phyloP scores from a whole-genome alignment of 148 eudicot species.

The Chenopodium quinoa region DNA sequence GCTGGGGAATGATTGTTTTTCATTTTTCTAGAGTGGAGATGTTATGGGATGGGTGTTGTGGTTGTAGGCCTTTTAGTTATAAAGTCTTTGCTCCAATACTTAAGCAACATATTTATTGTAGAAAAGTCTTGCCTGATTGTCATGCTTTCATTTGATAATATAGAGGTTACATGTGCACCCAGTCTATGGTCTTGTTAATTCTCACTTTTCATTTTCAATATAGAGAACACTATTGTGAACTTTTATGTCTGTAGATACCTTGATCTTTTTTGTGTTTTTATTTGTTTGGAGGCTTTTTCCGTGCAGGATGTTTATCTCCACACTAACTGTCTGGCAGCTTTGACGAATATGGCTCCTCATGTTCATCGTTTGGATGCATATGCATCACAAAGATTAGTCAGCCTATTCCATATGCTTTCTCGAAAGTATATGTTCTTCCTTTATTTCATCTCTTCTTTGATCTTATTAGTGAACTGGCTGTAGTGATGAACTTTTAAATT shows the following conservation, averaged over 20 bases:
- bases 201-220: neutral
- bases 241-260: neutral
- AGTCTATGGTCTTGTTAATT: neutral
- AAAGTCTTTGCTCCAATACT: neutral
- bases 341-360: conserved; percentile 99
- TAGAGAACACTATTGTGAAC: neutral
- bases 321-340: conserved; percentile 87
- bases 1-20: neutral
- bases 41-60: neutral
- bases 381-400: conserved; percentile 91
- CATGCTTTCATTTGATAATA: neutral
- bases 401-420: conserved; percentile 86
- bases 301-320: conserved; percentile 95
- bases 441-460: neutral
- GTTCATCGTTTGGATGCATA: conserved; percentile 83
- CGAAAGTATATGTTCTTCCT: conserved; percentile 64
- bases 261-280: conserved; percentile 10
- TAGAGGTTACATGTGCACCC: neutral
- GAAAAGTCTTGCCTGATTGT: neutral
- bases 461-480: neutral
- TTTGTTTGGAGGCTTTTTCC: conserved; percentile 3
- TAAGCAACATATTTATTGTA: neutral
- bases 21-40: neutral
- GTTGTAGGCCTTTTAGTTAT: neutral
- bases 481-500: neutral